Base-by-base conservation (phyloP, 2,329 filamentous ascomycete genomes). In the Dactylellina haptotyla region DNA sequence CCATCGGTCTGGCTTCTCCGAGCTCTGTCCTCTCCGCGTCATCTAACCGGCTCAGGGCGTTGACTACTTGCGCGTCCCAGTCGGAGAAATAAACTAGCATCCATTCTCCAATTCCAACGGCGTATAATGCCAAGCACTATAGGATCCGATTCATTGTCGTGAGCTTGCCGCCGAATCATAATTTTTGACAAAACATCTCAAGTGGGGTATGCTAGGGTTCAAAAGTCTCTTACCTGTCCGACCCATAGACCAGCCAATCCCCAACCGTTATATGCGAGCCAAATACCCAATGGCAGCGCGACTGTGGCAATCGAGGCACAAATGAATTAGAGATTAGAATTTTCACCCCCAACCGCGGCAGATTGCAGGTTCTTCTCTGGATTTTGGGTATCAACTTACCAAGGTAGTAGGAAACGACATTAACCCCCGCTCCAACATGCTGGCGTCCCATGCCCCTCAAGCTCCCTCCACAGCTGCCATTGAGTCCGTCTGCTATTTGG, bases 401-500 rank as follows among this genome's bases (percentile, higher is more conserved):
- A 76, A 88, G 88, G 80, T 96, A 96, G 80, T 96, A 96, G 79
- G 89, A 92, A 16, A 93, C 81, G 14, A 93, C 83, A 79, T 96
- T 96, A 59, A 96, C 91, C 0, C 88, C 82, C 0, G 92, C 92
- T 12, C 93, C 93, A 54, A 96, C 85, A 84, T 93, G 92, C 80
- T 96, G 92, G 62, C 90, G 83, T 1, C 92, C 93, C 91, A 94
- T 95, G 0, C 92, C 93, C 75, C 92, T 83, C 12, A 96, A 82
- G 18, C 88, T 87, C 0, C 93, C 92, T 0, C 93, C 92, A 78
- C 92, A 96, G 71, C 88, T 90, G 0, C 92, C 92, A 78, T 95
- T 95, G 32, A 96, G 82, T 0, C 92, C 93, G 79, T 96, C 92
- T 0, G 92, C 92, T 71, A 96, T 93, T 82, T 96, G 92, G 81